Base-by-base conservation (phyloP, 2,329 filamentous ascomycete species). In the Hypoxylon sp. region DNA sequence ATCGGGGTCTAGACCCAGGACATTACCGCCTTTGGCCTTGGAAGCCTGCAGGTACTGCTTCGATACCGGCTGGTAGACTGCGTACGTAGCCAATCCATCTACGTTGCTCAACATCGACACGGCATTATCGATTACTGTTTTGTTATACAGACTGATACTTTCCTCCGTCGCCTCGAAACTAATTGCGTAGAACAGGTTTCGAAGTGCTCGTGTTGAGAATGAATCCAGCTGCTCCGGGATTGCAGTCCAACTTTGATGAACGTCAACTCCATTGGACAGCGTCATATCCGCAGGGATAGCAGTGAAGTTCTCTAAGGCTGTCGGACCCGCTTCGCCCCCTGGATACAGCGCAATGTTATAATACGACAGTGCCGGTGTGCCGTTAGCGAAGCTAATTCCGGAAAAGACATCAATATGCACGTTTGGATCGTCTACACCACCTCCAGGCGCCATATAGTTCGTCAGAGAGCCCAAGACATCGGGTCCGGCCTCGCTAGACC, bases 401-500 rank as follows among this genome's bases (percentile, higher is more conserved):
- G 66, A 48, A 13, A 66, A 69, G n/a, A 70, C 55, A 44, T 67
- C 71, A 29, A 64, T 71, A 11, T 63, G 60, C 5, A 57, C 59
- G n/a, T 70, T 59, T 4, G 72, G 71, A n/a, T 74, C 69, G 14
- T 71, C 69, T 2, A 70, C 65, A 9, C 72, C 72, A 24, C 71
- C 71, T 1, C 69, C 72, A 5, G 66, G 69, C 2, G 66, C 55
- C 70, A 74, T 66, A 46, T 69, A 72, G 8, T 46, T 59, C 10
- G 55, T 58, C 1, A 73, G 50, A 14, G 70, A 66, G 10, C 29
- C 53, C 14, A 70, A 55, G 17, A 70, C 63, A 8, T 46, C 44
- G 14, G 55, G 46, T 4, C 60, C 61, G 24, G 55, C 53, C 19
- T 50, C 22, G 3, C 63, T 50, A 8, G 59, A 57, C 67, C 67